Conservation (phyloP, 2,329 filamentous ascomycete species). For the Ceratocystis albifundus region DNA sequence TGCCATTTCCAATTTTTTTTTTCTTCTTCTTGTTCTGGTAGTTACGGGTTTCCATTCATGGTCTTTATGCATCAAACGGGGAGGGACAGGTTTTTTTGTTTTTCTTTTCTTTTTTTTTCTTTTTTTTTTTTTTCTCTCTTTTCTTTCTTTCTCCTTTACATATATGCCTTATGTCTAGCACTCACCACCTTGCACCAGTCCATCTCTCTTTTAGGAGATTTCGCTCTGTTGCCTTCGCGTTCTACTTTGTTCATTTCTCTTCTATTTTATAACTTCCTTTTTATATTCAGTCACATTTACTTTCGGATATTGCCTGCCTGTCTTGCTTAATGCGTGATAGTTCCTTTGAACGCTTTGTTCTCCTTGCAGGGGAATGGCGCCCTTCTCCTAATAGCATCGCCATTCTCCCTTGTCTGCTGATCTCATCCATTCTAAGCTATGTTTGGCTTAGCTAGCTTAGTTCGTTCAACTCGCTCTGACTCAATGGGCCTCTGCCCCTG, state of each 20-base stretch:
- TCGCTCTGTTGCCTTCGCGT: not conserved
- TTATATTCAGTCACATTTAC: constrained; percentile 1
- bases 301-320: not conserved
- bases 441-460: too few relatives aligned
- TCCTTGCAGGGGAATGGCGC: not conserved
- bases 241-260: not conserved
- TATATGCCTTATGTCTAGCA: too few relatives aligned
- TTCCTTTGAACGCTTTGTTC: not conserved
- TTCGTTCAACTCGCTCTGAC: too few relatives aligned
- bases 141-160: too few relatives aligned
- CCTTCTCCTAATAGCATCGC: not conserved
- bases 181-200: too few relatives aligned
- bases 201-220: too few relatives aligned
- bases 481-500: too few relatives aligned
- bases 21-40: not conserved
- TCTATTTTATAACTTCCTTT: too few relatives aligned
- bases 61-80: constrained; percentile 12
- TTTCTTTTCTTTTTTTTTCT: not conserved
- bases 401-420: too few relatives aligned
- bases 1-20: not conserved
- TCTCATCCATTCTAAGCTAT: too few relatives aligned
- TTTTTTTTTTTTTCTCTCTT: too few relatives aligned
- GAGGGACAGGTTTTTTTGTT: not conserved
- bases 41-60: not conserved
- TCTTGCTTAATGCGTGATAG: constrained; percentile 4